phyloP scores from a whole-genome alignment of 345 rosid genomes.

The Eucalyptus curtisii region DNA sequence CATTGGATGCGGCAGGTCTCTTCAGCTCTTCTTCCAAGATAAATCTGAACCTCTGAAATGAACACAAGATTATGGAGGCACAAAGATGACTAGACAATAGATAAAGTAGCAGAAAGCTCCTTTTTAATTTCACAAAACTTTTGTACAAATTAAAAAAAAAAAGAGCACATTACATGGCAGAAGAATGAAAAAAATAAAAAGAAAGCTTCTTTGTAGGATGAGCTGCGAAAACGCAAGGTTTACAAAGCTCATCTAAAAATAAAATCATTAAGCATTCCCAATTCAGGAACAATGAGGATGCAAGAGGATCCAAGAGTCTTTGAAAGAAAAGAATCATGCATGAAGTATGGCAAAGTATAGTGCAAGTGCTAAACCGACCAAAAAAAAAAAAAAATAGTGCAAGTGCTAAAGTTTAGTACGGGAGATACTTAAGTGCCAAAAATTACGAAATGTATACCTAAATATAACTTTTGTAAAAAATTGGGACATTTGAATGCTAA shows the following conservation, averaged over 20 bases:
- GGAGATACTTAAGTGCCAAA: rapidly evolving
- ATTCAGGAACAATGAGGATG: not conserved
- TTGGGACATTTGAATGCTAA: too few relatives aligned
- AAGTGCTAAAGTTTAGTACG: too few relatives aligned
- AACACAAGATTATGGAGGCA: too few relatives aligned
- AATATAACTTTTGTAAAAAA: too few relatives aligned
- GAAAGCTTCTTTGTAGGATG: not conserved
- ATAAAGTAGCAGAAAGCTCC: too few relatives aligned
- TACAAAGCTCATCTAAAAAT: not conserved
- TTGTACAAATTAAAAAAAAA: not conserved
- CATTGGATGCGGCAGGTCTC: too few relatives aligned
- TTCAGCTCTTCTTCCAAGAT: too few relatives aligned
- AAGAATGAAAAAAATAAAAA: not conserved
- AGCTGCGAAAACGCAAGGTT: not conserved
- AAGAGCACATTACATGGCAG: not conserved
- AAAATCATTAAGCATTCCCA: not conserved
- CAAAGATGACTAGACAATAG: too few relatives aligned
- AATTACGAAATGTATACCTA: rapidly evolving
- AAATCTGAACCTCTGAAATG: too few relatives aligned
- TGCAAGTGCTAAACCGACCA: too few relatives aligned
- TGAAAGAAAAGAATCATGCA: not conserved
- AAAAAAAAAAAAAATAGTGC: too few relatives aligned
- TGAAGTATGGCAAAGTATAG: not conserved
- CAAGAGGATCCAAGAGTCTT: not conserved
- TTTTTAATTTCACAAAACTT: not conserved